Base-by-base conservation (phyloP, 768 basidiomycete species). In the Dentipellis sp. region DNA sequence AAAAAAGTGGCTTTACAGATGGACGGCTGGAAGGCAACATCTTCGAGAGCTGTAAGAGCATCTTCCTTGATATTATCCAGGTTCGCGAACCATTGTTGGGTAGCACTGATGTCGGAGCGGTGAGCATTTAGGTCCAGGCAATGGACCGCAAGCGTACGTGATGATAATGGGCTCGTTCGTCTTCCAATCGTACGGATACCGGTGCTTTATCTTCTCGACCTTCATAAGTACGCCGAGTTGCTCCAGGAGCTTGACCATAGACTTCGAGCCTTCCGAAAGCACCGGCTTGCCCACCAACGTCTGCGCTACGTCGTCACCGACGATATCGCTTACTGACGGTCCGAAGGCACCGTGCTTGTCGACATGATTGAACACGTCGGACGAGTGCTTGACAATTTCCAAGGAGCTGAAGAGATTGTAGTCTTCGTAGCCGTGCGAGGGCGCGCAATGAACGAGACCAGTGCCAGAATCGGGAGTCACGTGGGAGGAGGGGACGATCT, bases 41-140 rank as follows among this genome's bases (percentile, higher is more conserved):
- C 68, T 48, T 81, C 67, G 10, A 97, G 76, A 0, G 91, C 85
- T 8, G 73, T 61, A 21, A 94, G 63, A 0, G 95, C 93, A 50
- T 77, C 68, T 0, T 79, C 77, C 65, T 97, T 97, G 72, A 99
- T 88, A 46, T 75, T 72, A 51, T 89, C 89, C 21, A 98, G 72
- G 65, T 95, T 90, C 3, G 94, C 93, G 66, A 99, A 99, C 95
- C 95, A 99, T 62, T 98, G 95, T 0, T 90, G 91, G 1, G 94
- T 97, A 0, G 94, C 91, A 14, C 91, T 91, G 10, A 56, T 17
- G 17, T n/a, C 40, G 29, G 34, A 22, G 14, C 29, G 6, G 6
- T 29, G 3, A 29, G 29, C 29, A 29, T 3, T 3, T 6, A 29
- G 29, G 29, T 29, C 3, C 29, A 29, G 29, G 6, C 6, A 23